Percentiles rank a stretch among this genome's conserved stretches.
Conservation (phyloP, 192 early-diverging fungal genomes). For the Podila clonocystis region DNA sequence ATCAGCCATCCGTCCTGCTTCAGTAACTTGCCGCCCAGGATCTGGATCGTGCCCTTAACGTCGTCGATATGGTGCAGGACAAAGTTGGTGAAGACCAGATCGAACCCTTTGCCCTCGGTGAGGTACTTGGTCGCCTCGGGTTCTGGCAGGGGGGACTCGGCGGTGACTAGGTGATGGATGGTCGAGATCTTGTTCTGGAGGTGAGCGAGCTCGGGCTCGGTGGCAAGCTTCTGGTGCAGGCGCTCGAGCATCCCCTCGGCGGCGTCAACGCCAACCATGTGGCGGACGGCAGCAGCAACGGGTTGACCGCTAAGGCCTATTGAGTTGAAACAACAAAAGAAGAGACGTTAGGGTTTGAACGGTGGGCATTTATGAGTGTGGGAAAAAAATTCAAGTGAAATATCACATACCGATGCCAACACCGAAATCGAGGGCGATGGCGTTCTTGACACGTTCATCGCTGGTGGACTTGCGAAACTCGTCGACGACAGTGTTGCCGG, state of each 20-base stretch:
- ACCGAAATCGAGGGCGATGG: slow-evolving; percentile 38
- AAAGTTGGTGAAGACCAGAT: slow-evolving; percentile 23
- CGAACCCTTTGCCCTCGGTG: slow-evolving; percentile 8
- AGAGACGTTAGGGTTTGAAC: neutral
- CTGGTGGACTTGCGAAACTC: slow-evolving; percentile 14
- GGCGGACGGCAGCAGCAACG: slow-evolving; percentile 14
- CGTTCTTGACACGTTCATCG: slow-evolving; percentile 20
- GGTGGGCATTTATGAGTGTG: neutral
- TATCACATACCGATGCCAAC: slow-evolving; percentile 29
- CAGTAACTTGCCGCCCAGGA: slow-evolving; percentile 15
- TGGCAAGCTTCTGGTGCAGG: slow-evolving; percentile 18
- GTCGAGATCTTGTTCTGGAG: slow-evolving; percentile 25
- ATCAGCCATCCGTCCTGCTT: slow-evolving; percentile 35
- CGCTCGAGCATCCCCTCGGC: slow-evolving; percentile 22
- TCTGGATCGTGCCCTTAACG: slow-evolving; percentile 7
- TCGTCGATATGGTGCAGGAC: slow-evolving; percentile 49
- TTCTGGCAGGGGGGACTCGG: slow-evolving; percentile 19
- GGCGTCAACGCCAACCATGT: slow-evolving; percentile 33
- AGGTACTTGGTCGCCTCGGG: slow-evolving; percentile 13
- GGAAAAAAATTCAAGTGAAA: neutral
- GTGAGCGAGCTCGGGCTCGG: slow-evolving; percentile 12
- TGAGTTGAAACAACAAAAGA: neutral
- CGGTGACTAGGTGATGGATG: slow-evolving; percentile 27
- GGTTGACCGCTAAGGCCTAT: slow-evolving; percentile 18
- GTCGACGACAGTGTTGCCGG: slow-evolving; percentile 7